phyloP scores from a whole-genome alignment of 805 yeast genomes.

The Clavispora santaluciae region DNA sequence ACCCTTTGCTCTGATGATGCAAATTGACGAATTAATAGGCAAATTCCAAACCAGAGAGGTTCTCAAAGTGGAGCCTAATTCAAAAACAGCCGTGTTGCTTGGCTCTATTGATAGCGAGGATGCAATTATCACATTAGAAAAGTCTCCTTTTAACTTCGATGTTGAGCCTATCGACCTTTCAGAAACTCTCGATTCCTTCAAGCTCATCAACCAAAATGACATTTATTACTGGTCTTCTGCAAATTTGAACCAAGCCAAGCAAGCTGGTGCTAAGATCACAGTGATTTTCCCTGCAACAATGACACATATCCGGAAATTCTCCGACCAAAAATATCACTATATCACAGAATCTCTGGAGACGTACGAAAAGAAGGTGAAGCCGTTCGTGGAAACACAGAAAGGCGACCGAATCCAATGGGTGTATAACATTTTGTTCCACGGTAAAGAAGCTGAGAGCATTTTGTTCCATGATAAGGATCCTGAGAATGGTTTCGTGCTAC shows the following conservation, averaged over 20 bases:
- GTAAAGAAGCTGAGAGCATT: slow-evolving; percentile 82
- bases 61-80: slow-evolving; percentile 57
- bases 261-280: slow-evolving; percentile 67
- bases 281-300: slow-evolving; percentile 87
- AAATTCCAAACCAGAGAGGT: slow-evolving; percentile 44
- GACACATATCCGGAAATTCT: slow-evolving; percentile 73
- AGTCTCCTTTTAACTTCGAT: slow-evolving; percentile 52
- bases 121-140: slow-evolving; percentile 73
- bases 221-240: slow-evolving; percentile 79
- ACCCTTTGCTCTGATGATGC: slow-evolving; percentile 1
- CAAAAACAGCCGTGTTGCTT: slow-evolving; percentile 59
- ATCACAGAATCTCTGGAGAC: slow-evolving; percentile 77
- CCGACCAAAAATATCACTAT: slow-evolving; percentile 54
- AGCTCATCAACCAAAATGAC: slow-evolving; percentile 63
- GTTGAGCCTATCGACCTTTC: slow-evolving; percentile 10
- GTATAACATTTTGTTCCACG: slow-evolving; percentile 70
- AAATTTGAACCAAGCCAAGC: slow-evolving; percentile 39
- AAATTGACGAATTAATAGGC: slow-evolving; percentile 23
- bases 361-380: slow-evolving; percentile 58
- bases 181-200: slow-evolving; percentile 16
- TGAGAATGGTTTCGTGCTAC: slow-evolving; percentile 58
- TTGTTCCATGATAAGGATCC: slow-evolving; percentile 58
- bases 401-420: slow-evolving; percentile 90
- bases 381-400: slow-evolving; percentile 71
- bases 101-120: slow-evolving; percentile 58